Evolutionary conservation across 768 basidiomycete species (phyloP), one percentile per base, ranked within the genome.

Genomic region (Russula sp.): DNA sequence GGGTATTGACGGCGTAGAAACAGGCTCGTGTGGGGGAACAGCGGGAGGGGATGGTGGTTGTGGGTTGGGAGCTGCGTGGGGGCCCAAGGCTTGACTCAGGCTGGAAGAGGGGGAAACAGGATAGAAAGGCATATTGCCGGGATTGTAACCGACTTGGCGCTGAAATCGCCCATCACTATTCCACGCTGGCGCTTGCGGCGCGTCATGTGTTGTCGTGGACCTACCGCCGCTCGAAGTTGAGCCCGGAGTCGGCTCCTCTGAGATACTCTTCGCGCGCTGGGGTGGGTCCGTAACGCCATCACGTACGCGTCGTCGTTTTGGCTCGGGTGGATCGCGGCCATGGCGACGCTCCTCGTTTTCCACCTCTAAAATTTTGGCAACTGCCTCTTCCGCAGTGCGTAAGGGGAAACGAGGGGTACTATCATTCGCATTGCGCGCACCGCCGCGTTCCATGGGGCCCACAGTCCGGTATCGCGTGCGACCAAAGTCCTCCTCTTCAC

Each of bases 401-500:
- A 68, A 40, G n/a, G 67, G 67, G 22, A 68, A 44, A 6, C 67
- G 67, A 9, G 58, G 62, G 22, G 58, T 22, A 45, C 20, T 53
- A 3, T 66, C 66, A 31, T 37, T 61, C 47, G 61, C 44, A 39
- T 45, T 66, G 31, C 67, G 65, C 4, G 65, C 61, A 14, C 65
- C 61, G 20, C 67, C 67, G 31, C 67, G 67, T 59, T 68, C 67
- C 67, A 63, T 66, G n/a, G 67, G 65, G 8, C 67, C 67, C 0
- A 67, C 65, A 11, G 67, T 61, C n/a, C 65, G 61, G 27, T 68
- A 63, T 13, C 67, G 62, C 22, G 57, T 55, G 55, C 67, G 67
- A 34, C 67, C 67, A 39, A 68, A 66, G 56, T 68, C 67, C 47
- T 68, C 67, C 59, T 68, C 67, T 48, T 68, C 67, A 18, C 67